Conservation (phyloP, 73 alveolate species). For the Paraurostyla sp. region DNA sequence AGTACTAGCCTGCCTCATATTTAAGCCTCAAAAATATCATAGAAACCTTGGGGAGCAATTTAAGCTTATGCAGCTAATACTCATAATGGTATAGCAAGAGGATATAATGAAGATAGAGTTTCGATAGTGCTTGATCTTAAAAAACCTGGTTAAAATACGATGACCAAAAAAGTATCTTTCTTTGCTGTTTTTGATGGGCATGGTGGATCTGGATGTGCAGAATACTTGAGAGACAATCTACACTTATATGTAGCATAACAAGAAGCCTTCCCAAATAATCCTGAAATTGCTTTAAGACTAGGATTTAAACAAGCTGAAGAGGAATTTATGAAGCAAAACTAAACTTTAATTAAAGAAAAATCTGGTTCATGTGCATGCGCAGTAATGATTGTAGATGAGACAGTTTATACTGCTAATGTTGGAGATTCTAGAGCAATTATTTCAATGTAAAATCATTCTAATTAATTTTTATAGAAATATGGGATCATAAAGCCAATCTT, state of each 20-base stretch:
- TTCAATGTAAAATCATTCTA: not conserved
- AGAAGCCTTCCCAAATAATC: constrained; percentile 21
- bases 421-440: constrained; percentile 71
- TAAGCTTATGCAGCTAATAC: constrained; percentile 67
- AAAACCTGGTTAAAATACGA: constrained; percentile 69
- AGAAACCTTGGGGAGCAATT: constrained; percentile 45
- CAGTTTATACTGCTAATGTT: constrained; percentile 61
- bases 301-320: constrained; percentile 60
- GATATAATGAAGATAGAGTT: constrained; percentile 87
- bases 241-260: constrained; percentile 67
- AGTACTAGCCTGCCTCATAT: not conserved
- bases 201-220: constrained; percentile 82
- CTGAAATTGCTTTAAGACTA: constrained; percentile 34
- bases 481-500: not conserved
- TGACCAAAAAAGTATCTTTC: constrained; percentile 71
- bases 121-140: constrained; percentile 78
- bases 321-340: constrained; percentile 46
- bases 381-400: constrained; percentile 59
- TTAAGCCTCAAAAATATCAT: constrained; percentile 41
- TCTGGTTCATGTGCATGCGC: constrained; percentile 63
- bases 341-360: constrained; percentile 1
- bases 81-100: constrained; percentile 78
- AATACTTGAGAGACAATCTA: constrained; percentile 71
- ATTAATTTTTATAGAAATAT: not conserved
- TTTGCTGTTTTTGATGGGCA: constrained; percentile 91